phyloP scores from a whole-genome alignment of 139 green algal species.

The Closterium sp. region DNA sequence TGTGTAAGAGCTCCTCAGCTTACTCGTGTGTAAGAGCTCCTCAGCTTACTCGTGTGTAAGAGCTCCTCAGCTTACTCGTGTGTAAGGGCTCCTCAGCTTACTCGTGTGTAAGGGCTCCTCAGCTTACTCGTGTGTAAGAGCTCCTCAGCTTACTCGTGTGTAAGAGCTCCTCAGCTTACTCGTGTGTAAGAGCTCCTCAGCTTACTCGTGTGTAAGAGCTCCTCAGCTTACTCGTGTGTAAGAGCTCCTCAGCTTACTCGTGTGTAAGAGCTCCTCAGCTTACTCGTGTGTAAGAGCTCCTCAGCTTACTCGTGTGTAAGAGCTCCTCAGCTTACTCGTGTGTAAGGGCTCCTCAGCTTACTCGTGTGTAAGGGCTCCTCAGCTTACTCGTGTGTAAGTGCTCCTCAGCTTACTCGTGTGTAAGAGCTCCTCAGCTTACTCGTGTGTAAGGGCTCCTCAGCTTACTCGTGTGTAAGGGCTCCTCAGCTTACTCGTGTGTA shows the following conservation, averaged over 20 bases:
- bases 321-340: too few relatives aligned
- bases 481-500: too few relatives aligned
- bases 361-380: neutral
- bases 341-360: neutral
- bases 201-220: neutral
- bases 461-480: neutral
- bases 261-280: neutral
- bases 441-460: neutral
- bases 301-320: too few relatives aligned
- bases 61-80: too few relatives aligned
- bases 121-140: too few relatives aligned
- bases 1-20: neutral
- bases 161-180: neutral
- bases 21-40: neutral
- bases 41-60: too few relatives aligned
- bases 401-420: too few relatives aligned
- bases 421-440: neutral
- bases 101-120: neutral
- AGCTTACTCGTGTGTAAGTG: too few relatives aligned
- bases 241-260: neutral
- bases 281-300: neutral
- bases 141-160: too few relatives aligned
- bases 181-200: neutral
- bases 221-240: too few relatives aligned
- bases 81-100: neutral